Base-by-base conservation (phyloP, 164 flowering plant genomes). In the Chimonanthus salicifolius region DNA sequence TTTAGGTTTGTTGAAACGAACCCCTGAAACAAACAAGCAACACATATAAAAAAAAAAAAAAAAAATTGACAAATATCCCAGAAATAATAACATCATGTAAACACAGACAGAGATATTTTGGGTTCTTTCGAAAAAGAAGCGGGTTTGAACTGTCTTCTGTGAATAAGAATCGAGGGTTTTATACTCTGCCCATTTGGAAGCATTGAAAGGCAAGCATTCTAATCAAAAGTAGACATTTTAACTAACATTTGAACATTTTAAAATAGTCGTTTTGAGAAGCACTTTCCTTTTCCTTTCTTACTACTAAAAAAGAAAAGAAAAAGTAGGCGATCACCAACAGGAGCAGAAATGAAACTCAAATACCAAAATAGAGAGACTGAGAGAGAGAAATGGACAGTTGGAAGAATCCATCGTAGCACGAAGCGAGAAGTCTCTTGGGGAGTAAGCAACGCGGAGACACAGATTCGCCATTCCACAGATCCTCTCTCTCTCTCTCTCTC, bases 331-430 rank as follows among this genome's bases (percentile, higher is more conserved):
- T 1, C 33, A 1, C 33, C 33, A 54, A 10, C 60, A 0, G 4
- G 60, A 54, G 15, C 15, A 54, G n/a, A 54, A 54, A 54, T 11
- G 6, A 54, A 54, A 54, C 11, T n/a, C 2, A n/a, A 54, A 0
- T 54, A n/a, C 3, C 16, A 54, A 9, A 54, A 54, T 46, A 70
- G 64, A 64, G 21, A 5, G 47, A 45, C 11, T 44, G 51, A 49
- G 77, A 48, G 69, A 75, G 21, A 70, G 58, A 72, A 58, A 62
- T 13, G 4, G 47, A 84, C 85, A 85, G 64, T 85, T 87, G 5
- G 88, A 74, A 13, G 87, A 83, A 79, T 84, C 90, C 33, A 79
- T 80, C 7, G 84, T 72, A 66, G 75, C 75, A 2, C 75, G 68
- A 49, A 73, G 33, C 11, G 86, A 68, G 82, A 88, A 75, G 71